phyloP scores from a whole-genome alignment of 2,329 filamentous ascomycete genomes.

The Sporothrix euskadiensis region DNA sequence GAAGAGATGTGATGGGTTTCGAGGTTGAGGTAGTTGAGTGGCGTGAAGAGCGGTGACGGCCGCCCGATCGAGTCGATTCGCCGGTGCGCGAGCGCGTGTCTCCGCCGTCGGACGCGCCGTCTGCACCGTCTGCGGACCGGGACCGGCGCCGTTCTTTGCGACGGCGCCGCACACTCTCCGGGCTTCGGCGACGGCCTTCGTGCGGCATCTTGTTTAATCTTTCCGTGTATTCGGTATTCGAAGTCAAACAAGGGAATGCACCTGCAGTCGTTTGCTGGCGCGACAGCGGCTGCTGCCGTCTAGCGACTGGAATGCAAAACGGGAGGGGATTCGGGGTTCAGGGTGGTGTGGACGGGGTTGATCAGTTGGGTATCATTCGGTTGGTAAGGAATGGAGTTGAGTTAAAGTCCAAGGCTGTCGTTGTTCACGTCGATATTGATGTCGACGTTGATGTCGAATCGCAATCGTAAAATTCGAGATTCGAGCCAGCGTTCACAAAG shows the following conservation, averaged over 20 bases:
- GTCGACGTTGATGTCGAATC: background rate
- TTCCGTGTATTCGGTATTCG: background rate
- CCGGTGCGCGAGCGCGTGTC: background rate
- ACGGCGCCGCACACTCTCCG: slow-evolving; percentile 54
- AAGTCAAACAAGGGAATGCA: background rate
- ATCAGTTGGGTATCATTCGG: slow-evolving; percentile 13
- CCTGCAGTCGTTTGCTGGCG: background rate
- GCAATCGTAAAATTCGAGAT: background rate
- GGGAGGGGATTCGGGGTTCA: background rate
- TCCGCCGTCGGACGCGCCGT: slow-evolving; percentile 34
- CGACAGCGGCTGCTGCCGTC: slow-evolving; percentile 24
- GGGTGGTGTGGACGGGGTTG: background rate
- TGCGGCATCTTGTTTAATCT: slow-evolving; percentile 49
- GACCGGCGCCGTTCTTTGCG: slow-evolving; percentile 46
- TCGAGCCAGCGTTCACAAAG: slow-evolving; percentile 1
- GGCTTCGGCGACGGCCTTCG: slow-evolving; percentile 58
- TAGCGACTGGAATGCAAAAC: slow-evolving; percentile 23
- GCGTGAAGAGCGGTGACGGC: background rate
- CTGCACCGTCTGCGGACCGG: slow-evolving; percentile 45
- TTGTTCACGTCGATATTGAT: background rate
- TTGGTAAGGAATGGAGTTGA: slow-evolving; percentile 10
- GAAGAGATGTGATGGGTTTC: background rate
- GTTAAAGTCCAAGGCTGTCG: background rate
- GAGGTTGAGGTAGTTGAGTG: background rate
- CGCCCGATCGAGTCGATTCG: slow-evolving; percentile 9